Conservation (phyloP, 352 stramenopile species). For the Phytopythium boreale region DNA sequence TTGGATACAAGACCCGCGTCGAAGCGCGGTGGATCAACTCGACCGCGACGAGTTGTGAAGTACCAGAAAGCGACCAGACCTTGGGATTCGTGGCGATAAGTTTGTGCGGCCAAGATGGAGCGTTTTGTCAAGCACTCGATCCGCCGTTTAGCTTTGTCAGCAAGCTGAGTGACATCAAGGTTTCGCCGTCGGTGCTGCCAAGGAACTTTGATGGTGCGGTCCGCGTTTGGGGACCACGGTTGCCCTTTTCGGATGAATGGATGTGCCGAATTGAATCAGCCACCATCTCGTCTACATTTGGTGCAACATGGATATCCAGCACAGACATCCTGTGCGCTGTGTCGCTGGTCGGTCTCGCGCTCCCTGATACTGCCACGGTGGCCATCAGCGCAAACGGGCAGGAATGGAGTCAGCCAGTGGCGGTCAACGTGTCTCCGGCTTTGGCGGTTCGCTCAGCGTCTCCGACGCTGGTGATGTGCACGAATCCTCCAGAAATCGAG, state of each 20-base stretch:
- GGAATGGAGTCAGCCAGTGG: slow-evolving; percentile 29
- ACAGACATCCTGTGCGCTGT: slow-evolving; percentile 28
- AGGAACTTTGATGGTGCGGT: slow-evolving; percentile 34
- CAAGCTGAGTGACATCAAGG: slow-evolving; percentile 13
- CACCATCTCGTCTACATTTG: neutral
- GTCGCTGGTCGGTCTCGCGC: neutral
- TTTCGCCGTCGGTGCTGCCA: slow-evolving; percentile 22
- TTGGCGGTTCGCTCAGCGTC: slow-evolving; percentile 13
- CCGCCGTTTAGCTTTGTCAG: slow-evolving; percentile 29
- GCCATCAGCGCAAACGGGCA: slow-evolving; percentile 44
- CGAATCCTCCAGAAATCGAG: slow-evolving; percentile 11
- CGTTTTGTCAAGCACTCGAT: slow-evolving; percentile 19
- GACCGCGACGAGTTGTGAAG: slow-evolving; percentile 23
- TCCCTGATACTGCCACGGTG: slow-evolving; percentile 10
- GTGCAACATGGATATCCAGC: slow-evolving; percentile 23
- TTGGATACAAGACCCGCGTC: slow-evolving; percentile 14
- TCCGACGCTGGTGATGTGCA: slow-evolving; percentile 17
- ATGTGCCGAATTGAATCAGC: slow-evolving; percentile 19
- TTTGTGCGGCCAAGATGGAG: slow-evolving; percentile 18
- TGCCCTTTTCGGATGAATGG: slow-evolving; percentile 22
- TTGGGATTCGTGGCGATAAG: slow-evolving; percentile 12
- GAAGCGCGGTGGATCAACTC: slow-evolving; percentile 21
- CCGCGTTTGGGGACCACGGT: slow-evolving; percentile 18
- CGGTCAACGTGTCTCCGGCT: slow-evolving; percentile 17
- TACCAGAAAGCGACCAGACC: slow-evolving; percentile 11